These are phyloP conservation scores for Monosporascus sp. DNA, from an alignment of 2,329 filamentous ascomycete genomes.

Conservation along the genomic window DNA sequence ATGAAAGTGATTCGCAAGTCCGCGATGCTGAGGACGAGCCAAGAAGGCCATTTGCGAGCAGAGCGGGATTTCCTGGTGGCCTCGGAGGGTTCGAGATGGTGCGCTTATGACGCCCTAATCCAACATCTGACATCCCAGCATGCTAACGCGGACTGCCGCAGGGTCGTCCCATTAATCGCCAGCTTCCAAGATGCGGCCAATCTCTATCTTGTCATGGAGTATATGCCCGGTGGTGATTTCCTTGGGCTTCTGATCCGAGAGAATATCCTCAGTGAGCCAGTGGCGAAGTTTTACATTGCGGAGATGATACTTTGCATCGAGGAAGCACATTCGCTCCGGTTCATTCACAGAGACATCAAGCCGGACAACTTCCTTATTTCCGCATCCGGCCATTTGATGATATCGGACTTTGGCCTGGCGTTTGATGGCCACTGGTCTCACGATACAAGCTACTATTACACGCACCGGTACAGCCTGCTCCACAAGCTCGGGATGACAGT, in stretches of 20 bases:
- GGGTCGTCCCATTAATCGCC: conserved; percentile 80
- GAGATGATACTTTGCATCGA: conserved; percentile 97
- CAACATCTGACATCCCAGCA: neutral
- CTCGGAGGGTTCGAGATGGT: conserved; percentile 81
- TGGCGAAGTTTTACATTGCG: conserved; percentile 81
- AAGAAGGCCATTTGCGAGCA: conserved; percentile 87
- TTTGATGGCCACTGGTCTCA: conserved; percentile 96
- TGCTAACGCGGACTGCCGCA: conserved; percentile 23
- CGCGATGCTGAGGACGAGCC: conserved; percentile 82
- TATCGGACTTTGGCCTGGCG: conserved; percentile 91
- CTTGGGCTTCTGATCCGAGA: conserved; percentile 80
- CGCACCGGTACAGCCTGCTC: conserved; percentile 73
- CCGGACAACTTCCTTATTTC: conserved; percentile 96
- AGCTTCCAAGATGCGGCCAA: conserved; percentile 84
- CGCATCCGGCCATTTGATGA: conserved; percentile 83
- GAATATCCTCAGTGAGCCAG: conserved; percentile 71
- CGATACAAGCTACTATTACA: conserved; percentile 79
- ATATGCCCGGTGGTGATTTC: conserved; percentile 96
- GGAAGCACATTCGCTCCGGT: conserved; percentile 79
- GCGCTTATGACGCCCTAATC: conserved; percentile 14
- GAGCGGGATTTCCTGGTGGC: conserved; percentile 89
- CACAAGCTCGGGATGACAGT: conserved; percentile 70
- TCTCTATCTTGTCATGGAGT: conserved; percentile 95
- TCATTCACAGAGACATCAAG: conserved; percentile 95
- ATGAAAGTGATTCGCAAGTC: conserved; percentile 98